Percentiles rank a stretch among this genome's conserved stretches.
phyloP scores from a whole-genome alignment of 2,329 filamentous ascomycete genomes.

The Beauveria pseudobassiana region DNA sequence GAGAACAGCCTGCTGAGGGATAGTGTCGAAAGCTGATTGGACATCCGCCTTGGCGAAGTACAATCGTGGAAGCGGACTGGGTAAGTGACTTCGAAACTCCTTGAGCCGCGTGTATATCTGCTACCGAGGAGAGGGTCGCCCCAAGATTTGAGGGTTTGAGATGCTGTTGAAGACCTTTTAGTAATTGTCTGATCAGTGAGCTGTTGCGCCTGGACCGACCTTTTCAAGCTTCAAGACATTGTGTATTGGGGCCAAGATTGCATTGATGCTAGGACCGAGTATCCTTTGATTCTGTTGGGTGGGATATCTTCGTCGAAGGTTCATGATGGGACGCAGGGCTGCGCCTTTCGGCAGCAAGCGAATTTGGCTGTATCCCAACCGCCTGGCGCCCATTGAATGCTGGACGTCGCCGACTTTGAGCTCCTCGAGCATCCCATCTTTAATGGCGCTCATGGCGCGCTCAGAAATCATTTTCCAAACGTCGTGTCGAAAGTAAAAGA shows the following conservation, averaged over 20 bases:
- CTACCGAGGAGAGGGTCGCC: slow-evolving; percentile 71
- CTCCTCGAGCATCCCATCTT: slow-evolving; percentile 70
- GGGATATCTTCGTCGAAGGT: slow-evolving; percentile 61
- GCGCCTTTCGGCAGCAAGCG: slow-evolving; percentile 74
- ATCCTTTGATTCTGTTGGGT: slow-evolving; percentile 57
- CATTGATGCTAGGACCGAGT: slow-evolving; percentile 35
- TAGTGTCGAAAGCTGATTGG: slow-evolving; percentile 87
- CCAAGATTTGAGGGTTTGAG: slow-evolving; percentile 58
- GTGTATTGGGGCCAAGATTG: slow-evolving; percentile 62
- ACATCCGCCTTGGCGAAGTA: slow-evolving; percentile 95
- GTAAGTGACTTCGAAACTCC: slow-evolving; percentile 52
- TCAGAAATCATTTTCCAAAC: slow-evolving; percentile 74
- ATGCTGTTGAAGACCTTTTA: slow-evolving; percentile 20
- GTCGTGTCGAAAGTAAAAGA: slow-evolving; percentile 95
- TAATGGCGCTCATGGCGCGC: slow-evolving; percentile 62
- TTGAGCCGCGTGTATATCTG: slow-evolving; percentile 69
- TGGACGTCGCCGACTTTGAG: slow-evolving; percentile 51
- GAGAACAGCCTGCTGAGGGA: slow-evolving; percentile 72
- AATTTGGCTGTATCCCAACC: slow-evolving; percentile 69
- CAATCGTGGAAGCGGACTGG: slow-evolving; percentile 35
- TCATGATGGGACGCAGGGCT: slow-evolving; percentile 78
- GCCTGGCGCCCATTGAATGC: slow-evolving; percentile 50
- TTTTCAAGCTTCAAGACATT: slow-evolving; percentile 74
- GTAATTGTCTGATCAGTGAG: not conserved
- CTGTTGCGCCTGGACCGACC: slow-evolving; percentile 29